Evolutionary conservation across 164 flowering plant species (phyloP).

Genomic region (Liriodendron chinense): DNA sequence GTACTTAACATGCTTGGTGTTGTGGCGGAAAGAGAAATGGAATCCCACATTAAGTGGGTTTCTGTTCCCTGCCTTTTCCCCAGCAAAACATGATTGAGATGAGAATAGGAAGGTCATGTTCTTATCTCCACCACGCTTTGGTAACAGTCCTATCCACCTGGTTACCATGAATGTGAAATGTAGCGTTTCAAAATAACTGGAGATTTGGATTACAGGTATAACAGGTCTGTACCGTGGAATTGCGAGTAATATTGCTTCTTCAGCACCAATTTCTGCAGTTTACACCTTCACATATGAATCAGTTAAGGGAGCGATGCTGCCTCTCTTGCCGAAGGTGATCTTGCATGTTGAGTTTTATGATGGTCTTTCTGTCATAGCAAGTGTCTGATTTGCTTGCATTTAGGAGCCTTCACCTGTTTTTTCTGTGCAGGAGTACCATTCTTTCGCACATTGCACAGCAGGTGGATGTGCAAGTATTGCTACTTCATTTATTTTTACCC

Average conservation of each 20-base stretch:
- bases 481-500: slow-evolving; percentile 94
- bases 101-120: too few species aligned
- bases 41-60: too few species aligned
- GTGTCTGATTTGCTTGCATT: not conserved
- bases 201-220: slow-evolving; percentile 50
- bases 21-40: too few species aligned
- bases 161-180: too few species aligned
- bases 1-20: too few species aligned
- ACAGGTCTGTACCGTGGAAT: slow-evolving; percentile 92
- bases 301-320: slow-evolving; percentile 77
- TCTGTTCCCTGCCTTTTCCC: too few species aligned
- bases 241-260: slow-evolving; percentile 78
- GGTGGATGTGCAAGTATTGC: slow-evolving; percentile 99
- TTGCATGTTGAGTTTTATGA: not conserved
- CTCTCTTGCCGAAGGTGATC: slow-evolving; percentile 77
- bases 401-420: slow-evolving; percentile 5
- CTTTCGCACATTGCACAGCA: slow-evolving; percentile 79
- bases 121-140: too few species aligned
- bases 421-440: slow-evolving; percentile 64
- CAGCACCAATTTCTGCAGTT: slow-evolving; percentile 96
- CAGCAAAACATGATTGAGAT: too few species aligned
- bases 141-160: too few species aligned
- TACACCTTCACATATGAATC: slow-evolving; percentile 96
- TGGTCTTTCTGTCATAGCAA: not conserved
- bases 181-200: not conserved